A percentile compares a stretch with the other conserved stretches of the same genome.
Evolutionary conservation across 2,329 filamentous ascomycete species (phyloP).

Genomic region (Trichoderma sp.): DNA sequence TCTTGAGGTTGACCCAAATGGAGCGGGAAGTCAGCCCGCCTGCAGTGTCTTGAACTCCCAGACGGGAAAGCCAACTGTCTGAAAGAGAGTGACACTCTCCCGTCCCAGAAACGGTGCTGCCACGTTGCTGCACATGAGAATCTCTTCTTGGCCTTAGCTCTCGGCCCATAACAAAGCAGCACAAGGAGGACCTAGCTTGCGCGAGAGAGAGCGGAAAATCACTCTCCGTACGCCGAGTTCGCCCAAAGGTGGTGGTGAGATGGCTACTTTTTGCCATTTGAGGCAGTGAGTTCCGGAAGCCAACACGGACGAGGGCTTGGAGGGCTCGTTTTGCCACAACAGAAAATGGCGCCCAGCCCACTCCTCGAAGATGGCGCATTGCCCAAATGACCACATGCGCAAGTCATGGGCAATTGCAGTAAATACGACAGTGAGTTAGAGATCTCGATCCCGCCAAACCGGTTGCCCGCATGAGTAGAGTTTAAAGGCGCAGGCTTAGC

Average conservation of each 20-base stretch:
- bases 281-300: background rate
- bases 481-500: background rate
- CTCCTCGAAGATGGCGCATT: slow-evolving; percentile 5
- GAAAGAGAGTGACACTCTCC: background rate
- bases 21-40: background rate
- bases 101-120: background rate
- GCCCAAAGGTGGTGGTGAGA: background rate
- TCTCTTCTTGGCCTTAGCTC: background rate
- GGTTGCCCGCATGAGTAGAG: slow-evolving; percentile 11
- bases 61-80: background rate
- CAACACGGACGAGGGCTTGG: background rate
- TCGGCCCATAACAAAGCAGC: background rate
- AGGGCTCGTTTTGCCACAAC: background rate
- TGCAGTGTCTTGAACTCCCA: slow-evolving; percentile 6
- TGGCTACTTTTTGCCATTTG: background rate
- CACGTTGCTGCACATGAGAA: background rate
- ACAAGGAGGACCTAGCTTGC: background rate
- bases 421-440: slow-evolving; percentile 9
- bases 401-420: slow-evolving; percentile 7
- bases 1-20: background rate
- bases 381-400: slow-evolving; percentile 4
- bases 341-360: background rate
- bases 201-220: background rate
- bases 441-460: slow-evolving; percentile 22
- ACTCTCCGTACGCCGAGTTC: background rate